Conservation (phyloP, 2,329 filamentous ascomycete species). For the Penicillium olsonii region DNA sequence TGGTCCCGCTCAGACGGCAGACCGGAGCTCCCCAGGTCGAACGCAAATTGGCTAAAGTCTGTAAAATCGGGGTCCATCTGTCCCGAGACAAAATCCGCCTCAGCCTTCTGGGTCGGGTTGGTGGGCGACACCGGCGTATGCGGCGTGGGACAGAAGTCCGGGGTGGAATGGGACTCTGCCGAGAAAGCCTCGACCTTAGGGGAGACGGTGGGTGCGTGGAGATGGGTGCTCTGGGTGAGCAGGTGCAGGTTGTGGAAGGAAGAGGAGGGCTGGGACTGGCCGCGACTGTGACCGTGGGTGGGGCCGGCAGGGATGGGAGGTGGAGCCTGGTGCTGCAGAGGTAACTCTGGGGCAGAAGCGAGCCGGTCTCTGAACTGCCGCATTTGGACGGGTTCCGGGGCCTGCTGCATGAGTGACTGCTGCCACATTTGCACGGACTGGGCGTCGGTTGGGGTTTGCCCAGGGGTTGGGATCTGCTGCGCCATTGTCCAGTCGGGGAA, state of each 20-base stretch:
- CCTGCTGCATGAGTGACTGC: conserved; percentile 30
- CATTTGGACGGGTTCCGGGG: conserved; percentile 23
- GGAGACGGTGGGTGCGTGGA: conserved; percentile 13
- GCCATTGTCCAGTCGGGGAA: conserved; percentile 24
- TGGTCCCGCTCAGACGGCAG: conserved; percentile 26
- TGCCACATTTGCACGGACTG: conserved; percentile 28
- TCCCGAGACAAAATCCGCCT: conserved; percentile 29
- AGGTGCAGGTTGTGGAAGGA: conserved; percentile 23
- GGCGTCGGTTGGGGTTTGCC: conserved; percentile 23
- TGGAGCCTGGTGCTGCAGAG: conserved; percentile 21
- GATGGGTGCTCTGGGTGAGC: conserved; percentile 22
- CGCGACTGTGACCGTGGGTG: conserved; percentile 19
- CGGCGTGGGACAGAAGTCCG: conserved; percentile 36
- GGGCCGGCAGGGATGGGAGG: conserved; percentile 16
- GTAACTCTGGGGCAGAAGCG: conserved; percentile 36
- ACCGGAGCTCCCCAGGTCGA: conserved; percentile 27
- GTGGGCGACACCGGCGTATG: conserved; percentile 32
- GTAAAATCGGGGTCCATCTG: conserved; percentile 33
- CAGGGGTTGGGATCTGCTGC: conserved; percentile 24
- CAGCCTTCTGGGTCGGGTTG: conserved; percentile 14
- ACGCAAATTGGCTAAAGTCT: conserved; percentile 37
- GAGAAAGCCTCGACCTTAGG: conserved; percentile 26
- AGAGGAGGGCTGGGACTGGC: conserved; percentile 25
- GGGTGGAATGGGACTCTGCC: conserved; percentile 32
- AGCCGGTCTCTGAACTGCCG: conserved; percentile 36